Evolutionary conservation across 768 basidiomycete species (phyloP).

Genomic region (Neoboletus subvelutipes): DNA sequence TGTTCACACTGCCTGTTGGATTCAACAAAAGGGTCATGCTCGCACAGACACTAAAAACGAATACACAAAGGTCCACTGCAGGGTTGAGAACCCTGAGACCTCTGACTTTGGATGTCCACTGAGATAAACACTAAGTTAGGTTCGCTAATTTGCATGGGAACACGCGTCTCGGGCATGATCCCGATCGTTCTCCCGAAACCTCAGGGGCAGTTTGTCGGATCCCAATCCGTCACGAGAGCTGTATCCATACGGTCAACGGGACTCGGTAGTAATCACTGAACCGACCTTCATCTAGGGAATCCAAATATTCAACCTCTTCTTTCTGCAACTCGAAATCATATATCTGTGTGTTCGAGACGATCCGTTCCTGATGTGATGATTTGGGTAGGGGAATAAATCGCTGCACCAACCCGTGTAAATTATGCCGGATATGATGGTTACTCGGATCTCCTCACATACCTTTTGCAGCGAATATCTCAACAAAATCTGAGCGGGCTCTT

Average conservation of each 20-base stretch:
- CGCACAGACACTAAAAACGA: background rate
- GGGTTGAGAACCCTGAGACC: background rate
- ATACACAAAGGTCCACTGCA: background rate
- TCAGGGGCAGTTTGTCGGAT: slow-evolving; percentile 13
- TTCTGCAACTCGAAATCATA: slow-evolving; percentile 59
- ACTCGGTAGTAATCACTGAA: background rate
- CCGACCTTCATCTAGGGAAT: slow-evolving; percentile 54
- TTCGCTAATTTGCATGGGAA: slow-evolving; percentile 11
- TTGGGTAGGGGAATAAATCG: slow-evolving; percentile 64
- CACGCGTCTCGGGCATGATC: background rate
- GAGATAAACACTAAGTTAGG: slow-evolving; percentile 18
- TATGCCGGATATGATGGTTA: background rate
- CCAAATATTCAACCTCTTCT: slow-evolving; percentile 50
- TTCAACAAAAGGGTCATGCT: background rate
- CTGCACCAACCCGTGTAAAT: slow-evolving; percentile 4
- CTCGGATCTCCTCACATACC: slow-evolving; percentile 35
- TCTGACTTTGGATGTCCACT: background rate
- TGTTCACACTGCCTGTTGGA: background rate
- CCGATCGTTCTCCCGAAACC: background rate
- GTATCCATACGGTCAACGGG: slow-evolving; percentile 1
- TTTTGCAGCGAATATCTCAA: slow-evolving; percentile 65
- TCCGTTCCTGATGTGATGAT: slow-evolving; percentile 51
- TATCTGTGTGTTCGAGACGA: slow-evolving; percentile 57
- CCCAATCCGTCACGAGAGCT: slow-evolving; percentile 8
- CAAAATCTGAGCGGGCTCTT: slow-evolving; percentile 57